Conservation (phyloP, 139 green algal species). For the Coelastrella sp. region DNA sequence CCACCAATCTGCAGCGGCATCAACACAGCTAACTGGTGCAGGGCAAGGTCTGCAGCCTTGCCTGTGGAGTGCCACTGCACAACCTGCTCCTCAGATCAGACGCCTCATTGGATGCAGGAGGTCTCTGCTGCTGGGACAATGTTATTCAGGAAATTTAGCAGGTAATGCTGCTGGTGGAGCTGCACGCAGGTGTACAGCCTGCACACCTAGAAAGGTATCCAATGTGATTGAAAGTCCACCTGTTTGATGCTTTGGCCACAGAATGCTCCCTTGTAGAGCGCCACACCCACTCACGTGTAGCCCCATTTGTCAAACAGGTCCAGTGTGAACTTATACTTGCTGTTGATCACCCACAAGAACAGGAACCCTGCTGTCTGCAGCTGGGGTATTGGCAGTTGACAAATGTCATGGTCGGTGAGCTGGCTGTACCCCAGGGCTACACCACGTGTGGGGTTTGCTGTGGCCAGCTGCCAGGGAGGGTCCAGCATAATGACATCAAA, state of each 20-base stretch:
- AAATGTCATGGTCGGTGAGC: slow-evolving; percentile 83
- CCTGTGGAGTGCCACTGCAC: no score
- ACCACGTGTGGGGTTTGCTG: slow-evolving; percentile 91
- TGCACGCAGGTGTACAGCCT: no score
- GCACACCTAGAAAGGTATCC: no score
- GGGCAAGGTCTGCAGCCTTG: not conserved
- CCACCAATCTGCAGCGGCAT: slow-evolving; percentile 77
- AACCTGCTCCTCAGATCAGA: no score
- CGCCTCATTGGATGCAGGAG: no score
- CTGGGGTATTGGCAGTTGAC: slow-evolving; percentile 78
- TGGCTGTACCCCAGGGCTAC: slow-evolving; percentile 94
- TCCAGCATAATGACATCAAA: slow-evolving; percentile 96
- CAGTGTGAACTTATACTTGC: slow-evolving; percentile 92
- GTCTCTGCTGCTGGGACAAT: no score
- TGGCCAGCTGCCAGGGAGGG: slow-evolving; percentile 96
- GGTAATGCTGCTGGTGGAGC: no score
- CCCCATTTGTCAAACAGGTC: slow-evolving; percentile 93
- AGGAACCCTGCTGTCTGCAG: slow-evolving; percentile 88
- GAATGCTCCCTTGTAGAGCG: not conserved
- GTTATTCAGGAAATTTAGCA: no score
- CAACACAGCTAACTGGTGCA: not conserved
- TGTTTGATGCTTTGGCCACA: no score
- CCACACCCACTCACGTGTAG: slow-evolving; percentile 75
- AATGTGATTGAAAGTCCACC: no score
- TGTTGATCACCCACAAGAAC: slow-evolving; percentile 98